A percentile compares a stretch with the other conserved stretches of the same genome.
phyloP scores from a whole-genome alignment of 2,329 filamentous ascomycete genomes.

The Fusarium protoensiforme region DNA sequence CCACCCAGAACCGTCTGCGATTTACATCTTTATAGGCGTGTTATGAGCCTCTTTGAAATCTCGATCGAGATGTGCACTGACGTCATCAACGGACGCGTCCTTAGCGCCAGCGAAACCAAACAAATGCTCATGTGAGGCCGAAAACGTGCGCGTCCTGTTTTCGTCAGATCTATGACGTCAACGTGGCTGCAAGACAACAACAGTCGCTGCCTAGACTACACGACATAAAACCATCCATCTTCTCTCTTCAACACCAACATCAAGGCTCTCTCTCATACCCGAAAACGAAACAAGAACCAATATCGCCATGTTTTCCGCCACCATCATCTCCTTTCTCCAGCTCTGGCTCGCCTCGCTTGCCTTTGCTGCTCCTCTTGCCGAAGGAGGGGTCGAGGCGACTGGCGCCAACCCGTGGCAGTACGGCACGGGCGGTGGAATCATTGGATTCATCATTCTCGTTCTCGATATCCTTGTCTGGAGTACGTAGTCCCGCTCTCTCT shows the following conservation, averaged over 20 bases:
- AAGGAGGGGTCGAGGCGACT: slow-evolving; percentile 46
- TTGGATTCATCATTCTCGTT: slow-evolving; percentile 70
- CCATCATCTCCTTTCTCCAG: slow-evolving; percentile 36
- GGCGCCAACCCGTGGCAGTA: slow-evolving; percentile 64
- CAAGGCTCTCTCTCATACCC: neutral
- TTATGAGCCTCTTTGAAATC: neutral
- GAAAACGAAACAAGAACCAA: neutral
- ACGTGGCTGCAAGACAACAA: neutral
- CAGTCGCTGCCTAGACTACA: neutral
- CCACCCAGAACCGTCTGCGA: neutral
- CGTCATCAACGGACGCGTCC: neutral
- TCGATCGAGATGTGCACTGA: neutral
- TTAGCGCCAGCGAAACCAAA: neutral
- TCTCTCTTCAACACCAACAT: neutral
- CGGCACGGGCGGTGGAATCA: slow-evolving; percentile 69
- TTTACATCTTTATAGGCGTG: neutral
- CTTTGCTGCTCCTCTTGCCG: slow-evolving; percentile 55
- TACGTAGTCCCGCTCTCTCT: slow-evolving; percentile 51
- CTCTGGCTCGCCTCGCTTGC: slow-evolving; percentile 61
- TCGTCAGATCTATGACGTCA: neutral
- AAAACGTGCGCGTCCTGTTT: neutral
- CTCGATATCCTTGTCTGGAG: slow-evolving; percentile 72
- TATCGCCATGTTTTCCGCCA: slow-evolving; percentile 26
- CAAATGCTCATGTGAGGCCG: neutral
- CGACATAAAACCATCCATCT: neutral